Conservation (phyloP, 345 rosid genomes). For the Aurinia saxatilis region DNA sequence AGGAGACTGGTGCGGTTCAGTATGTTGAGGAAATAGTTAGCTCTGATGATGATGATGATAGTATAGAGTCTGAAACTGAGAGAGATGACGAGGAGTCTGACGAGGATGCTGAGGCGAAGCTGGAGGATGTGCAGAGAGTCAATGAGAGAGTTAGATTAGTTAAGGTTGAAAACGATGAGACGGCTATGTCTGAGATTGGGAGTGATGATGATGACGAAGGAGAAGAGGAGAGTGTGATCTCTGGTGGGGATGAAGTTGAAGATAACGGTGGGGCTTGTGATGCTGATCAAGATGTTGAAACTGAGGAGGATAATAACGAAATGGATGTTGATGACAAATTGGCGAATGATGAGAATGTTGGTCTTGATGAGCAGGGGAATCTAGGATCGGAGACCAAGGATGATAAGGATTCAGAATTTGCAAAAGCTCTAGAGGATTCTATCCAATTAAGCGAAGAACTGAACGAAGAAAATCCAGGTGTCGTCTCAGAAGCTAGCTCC, state of each 20-base stretch:
- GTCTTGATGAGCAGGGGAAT: background rate
- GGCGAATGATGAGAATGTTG: background rate
- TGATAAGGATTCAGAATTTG: slow-evolving; percentile 7
- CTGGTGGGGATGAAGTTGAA: background rate
- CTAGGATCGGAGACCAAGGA: background rate
- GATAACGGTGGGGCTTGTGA: background rate
- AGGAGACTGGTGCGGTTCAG: background rate
- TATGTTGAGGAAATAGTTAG: background rate
- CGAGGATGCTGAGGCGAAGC: background rate
- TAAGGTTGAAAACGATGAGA: background rate
- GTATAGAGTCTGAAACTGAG: background rate
- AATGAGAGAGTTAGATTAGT: background rate
- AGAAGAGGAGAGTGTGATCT: background rate
- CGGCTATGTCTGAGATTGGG: background rate
- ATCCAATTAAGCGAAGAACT: background rate
- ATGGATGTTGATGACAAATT: background rate
- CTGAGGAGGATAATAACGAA: background rate
- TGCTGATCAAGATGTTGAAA: too few relatives aligned
- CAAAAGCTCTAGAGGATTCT: slow-evolving; percentile 2
- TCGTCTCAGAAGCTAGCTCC: slow-evolving; percentile 1
- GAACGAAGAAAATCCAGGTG: background rate
- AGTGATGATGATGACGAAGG: background rate
- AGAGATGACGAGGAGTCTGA: background rate
- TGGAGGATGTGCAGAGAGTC: background rate
- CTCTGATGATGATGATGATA: background rate